phyloP scores from a whole-genome alignment of 2,329 filamentous ascomycete genomes.

The Trichoderma sp. region DNA sequence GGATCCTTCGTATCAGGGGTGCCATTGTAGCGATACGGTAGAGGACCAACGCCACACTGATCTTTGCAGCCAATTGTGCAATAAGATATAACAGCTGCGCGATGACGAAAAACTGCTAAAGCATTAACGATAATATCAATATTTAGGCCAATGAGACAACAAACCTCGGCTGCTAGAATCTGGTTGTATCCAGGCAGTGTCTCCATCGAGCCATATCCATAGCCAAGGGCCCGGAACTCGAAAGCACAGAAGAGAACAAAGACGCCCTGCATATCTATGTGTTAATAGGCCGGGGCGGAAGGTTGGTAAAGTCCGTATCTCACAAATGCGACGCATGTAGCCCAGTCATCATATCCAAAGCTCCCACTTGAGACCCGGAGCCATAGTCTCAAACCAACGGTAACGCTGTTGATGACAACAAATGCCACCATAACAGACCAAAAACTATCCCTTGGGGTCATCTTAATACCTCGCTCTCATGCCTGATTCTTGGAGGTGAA shows the following conservation, averaged over 20 bases:
- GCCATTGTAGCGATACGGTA: conserved; percentile 3
- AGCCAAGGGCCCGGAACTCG: background rate
- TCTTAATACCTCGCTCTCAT: background rate
- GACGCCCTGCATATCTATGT: background rate
- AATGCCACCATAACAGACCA: background rate
- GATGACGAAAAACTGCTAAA: background rate
- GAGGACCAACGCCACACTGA: background rate
- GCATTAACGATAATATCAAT: background rate
- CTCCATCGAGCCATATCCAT: background rate
- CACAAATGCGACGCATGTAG: background rate
- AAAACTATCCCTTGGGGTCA: background rate
- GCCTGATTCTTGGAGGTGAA: background rate
- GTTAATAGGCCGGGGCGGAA: background rate
- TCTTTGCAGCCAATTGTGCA: background rate
- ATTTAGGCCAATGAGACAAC: background rate
- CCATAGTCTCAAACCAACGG: background rate
- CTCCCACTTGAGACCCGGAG: background rate
- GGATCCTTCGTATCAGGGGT: background rate
- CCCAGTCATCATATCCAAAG: conserved; percentile 8
- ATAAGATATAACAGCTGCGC: background rate
- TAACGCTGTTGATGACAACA: background rate
- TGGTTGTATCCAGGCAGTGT: background rate
- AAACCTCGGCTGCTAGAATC: background rate
- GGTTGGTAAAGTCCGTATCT: background rate
- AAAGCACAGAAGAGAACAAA: conserved; percentile 4